A percentile compares a stretch with the other conserved stretches of the same genome.
phyloP scores from a whole-genome alignment of 164 flowering plant genomes.

The Piper betle region DNA sequence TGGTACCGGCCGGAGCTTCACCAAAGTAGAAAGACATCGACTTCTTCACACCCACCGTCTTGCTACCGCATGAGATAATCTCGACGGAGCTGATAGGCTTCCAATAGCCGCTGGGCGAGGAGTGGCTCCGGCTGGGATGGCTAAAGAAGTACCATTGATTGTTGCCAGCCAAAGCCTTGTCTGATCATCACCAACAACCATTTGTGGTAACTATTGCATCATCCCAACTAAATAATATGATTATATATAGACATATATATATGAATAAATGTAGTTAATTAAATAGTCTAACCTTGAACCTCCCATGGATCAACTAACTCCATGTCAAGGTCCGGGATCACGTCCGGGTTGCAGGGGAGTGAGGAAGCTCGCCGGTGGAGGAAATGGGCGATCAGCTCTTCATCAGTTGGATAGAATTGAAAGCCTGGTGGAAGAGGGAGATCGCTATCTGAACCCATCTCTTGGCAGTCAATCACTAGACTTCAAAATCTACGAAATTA shows the following conservation, averaged over 20 bases:
- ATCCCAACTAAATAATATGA: too few relatives aligned
- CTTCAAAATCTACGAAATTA: too few relatives aligned
- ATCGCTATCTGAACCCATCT: conserved; percentile 24
- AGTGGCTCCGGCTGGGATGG: too few relatives aligned
- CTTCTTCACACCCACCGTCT: conserved; percentile 37
- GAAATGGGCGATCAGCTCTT: conserved; percentile 74
- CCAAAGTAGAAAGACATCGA: conserved; percentile 31
- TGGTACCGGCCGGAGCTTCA: conserved; percentile 25
- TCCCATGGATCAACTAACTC: conserved; percentile 85
- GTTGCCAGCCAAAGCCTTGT: too few relatives aligned
- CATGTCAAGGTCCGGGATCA: conserved; percentile 76
- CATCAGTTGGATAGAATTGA: conserved; percentile 67
- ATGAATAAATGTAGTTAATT: not conserved
- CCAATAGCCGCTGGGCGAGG: too few relatives aligned
- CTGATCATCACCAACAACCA: too few relatives aligned
- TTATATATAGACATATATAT: too few relatives aligned
- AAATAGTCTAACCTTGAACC: conserved; percentile 38
- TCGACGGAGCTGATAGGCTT: conserved; percentile 33
- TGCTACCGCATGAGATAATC: conserved; percentile 22
- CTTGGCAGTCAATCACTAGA: too few relatives aligned
- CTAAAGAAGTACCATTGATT: too few relatives aligned
- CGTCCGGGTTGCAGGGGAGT: conserved; percentile 56
- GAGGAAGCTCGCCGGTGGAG: conserved; percentile 58
- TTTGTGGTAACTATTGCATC: too few relatives aligned
- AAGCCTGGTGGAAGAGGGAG: conserved; percentile 74